These are phyloP conservation scores for Teratosphaeria epicoccoides DNA, from an alignment of 2,329 filamentous ascomycete species.

Conservation along the genomic window DNA sequence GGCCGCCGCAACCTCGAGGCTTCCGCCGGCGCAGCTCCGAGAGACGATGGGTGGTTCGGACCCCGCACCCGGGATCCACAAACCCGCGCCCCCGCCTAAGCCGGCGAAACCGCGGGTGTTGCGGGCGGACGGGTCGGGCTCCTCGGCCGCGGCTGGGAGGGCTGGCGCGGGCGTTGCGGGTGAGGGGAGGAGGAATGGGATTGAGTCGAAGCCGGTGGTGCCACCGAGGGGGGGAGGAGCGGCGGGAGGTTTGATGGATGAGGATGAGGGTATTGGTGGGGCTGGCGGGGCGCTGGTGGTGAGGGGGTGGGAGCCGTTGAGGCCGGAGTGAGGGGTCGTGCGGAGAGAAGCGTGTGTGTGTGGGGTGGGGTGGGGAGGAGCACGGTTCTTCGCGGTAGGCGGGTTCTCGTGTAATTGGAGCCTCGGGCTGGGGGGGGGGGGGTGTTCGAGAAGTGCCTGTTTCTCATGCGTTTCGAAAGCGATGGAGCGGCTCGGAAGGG, in stretches of 20 bases:
- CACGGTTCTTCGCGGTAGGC: no score
- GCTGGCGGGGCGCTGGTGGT: background rate
- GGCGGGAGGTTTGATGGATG: background rate
- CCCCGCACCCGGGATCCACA: conserved; percentile 11
- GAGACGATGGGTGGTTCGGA: conserved; percentile 6
- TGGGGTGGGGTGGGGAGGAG: background rate
- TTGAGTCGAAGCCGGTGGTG: background rate
- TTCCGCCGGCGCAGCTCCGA: conserved; percentile 5
- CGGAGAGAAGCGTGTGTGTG: background rate
- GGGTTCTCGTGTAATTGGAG: no score
- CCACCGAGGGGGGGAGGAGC: conserved; percentile 3
- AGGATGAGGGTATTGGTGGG: background rate
- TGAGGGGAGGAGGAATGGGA: background rate
- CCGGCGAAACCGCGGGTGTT: conserved; percentile 25
- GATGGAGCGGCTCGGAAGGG: no score
- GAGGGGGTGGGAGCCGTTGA: conserved; percentile 5
- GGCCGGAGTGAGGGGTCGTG: background rate
- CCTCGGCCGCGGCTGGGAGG: conserved; percentile 11
- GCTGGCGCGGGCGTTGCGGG: background rate
- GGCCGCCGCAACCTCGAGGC: background rate
- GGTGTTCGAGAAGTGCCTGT: no score
- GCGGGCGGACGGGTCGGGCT: conserved; percentile 17
- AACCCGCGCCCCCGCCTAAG: conserved; percentile 23
- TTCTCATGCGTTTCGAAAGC: no score
- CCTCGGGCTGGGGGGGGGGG: no score